Evolutionary conservation across 352 stramenopile genomes (phyloP), one percentile per base, ranked within the genome.

Genomic region (Pythium periplocum): DNA sequence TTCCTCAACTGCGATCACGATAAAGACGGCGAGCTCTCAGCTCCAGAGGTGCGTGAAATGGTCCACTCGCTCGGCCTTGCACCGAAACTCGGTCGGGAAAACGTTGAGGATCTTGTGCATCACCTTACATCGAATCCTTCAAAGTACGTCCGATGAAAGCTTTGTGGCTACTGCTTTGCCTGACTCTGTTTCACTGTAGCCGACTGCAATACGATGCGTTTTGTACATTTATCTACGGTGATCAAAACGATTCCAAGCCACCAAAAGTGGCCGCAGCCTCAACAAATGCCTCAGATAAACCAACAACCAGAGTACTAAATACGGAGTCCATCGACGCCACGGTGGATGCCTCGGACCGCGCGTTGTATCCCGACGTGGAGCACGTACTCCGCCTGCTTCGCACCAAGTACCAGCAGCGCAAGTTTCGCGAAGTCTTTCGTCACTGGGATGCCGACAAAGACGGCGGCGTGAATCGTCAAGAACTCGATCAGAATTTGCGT

Each of bases 371-470:
- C 6, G 68, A 83, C 32, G 34, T 59, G 2, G 58, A 62, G 10
- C 63, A 66, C 31, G 69, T 83, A 1, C 48, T 81, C 34, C 71
- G 69, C 7, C 46, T 86, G 5, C 41, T 86, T 12, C 64, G 73
- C 1, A 62, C 66, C 40, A 86, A 86, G 36, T 86, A 84, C 51
- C 66, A 76, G 41, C 57, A 55, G 4, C 53, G 57, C 30, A 59
- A 57, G 55, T 49, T 81, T 3, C 64, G 70, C n/a, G 59, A 72
- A 32, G 64, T 78, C 3, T 86, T 86, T 53, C 73, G 73, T 8
- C 65, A 81, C 59, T 86, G 75, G 75, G 75, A 86, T 17, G 58
- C 64, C 2, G 68, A 86, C 55, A 82, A 81, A 59, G 73, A 72
- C 55, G 73, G 75, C 30, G 62, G 54, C 26, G 68, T 86, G 32